Conservation (phyloP, 305 asterid species). For the Fraxinus nigra region DNA sequence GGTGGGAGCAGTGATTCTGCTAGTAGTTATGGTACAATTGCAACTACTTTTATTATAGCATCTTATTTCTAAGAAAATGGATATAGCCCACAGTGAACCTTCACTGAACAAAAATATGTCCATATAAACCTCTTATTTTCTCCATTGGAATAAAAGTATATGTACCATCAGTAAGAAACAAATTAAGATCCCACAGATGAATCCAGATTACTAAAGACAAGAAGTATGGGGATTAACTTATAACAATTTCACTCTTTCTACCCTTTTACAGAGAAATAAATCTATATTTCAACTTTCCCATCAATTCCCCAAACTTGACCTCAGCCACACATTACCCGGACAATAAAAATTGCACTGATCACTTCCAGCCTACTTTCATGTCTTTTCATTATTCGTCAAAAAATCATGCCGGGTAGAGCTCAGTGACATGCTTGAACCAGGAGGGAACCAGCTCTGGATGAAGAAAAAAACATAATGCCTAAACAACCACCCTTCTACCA, state of each 20-base stretch:
- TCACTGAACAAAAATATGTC: not conserved
- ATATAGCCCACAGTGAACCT: not conserved
- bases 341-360: not conserved
- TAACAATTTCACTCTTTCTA: not conserved
- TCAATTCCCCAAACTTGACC: not conserved
- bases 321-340: not conserved
- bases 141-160: not conserved
- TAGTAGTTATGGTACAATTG: not conserved
- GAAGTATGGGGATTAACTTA: not conserved
- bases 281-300: not conserved
- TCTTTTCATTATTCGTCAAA: not conserved
- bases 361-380: not conserved
- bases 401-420: not conserved
- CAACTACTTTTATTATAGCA: not conserved
- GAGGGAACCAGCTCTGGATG: not conserved
- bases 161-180: not conserved
- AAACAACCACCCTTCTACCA: not conserved
- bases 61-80: not conserved
- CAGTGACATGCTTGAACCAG: not conserved
- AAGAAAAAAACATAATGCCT: not conserved
- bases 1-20: not conserved
- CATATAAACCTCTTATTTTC: not conserved
- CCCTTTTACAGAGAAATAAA: not conserved
- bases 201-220: not conserved
- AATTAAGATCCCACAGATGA: not conserved